Base-by-base conservation (phyloP, 2,329 filamentous ascomycete genomes). In the Alternaria longipes region DNA sequence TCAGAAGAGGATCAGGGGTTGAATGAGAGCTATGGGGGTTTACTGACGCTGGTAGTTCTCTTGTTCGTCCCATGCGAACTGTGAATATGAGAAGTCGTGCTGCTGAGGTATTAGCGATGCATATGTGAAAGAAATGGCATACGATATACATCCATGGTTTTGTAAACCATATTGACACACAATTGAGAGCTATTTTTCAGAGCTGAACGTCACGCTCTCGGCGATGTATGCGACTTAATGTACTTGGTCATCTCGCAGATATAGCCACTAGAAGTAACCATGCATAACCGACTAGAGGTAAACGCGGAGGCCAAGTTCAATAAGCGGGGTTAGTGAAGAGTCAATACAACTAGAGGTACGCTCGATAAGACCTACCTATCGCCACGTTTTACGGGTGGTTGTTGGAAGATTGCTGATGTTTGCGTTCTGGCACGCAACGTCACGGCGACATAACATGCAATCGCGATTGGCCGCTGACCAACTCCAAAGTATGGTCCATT, bases 61-160 rank as follows among this genome's bases (percentile, higher is more conserved):
- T 11, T 30, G 28, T 30, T 9, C 28, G 8, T 30, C 28, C 28
- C 28, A 30, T 4, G 28, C 9, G 11, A 30, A 30, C 28, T 30
- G 28, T 12, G 28, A 4, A 4, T 30, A 30, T 1, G 28, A 30
- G 28, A 30, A 30, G 0, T 30, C 28, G 8, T 30, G 28, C 28
- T 30, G 28, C 12, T 12, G 28, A 30, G 8, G 28, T 11, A 5
- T 30, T 11, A 12, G 3, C 5, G 1, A 30, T 30, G 28, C 0
- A 30, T 30, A 2, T 11, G 3, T 4, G 28, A 12, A 5, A 1
- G 0, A 0, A 0, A 12, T 11, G 11, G 28, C 8, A 11, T 30
- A 0, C 1, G 11, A 11, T 3, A 3, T 30, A 30, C 28, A 11
- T 30, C 28, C 28, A 30, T 30, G 28, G 28, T 30, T 30, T 30